Evolutionary conservation across 257 asterid genomes (phyloP).

Genomic region (Catharanthus roseus): DNA sequence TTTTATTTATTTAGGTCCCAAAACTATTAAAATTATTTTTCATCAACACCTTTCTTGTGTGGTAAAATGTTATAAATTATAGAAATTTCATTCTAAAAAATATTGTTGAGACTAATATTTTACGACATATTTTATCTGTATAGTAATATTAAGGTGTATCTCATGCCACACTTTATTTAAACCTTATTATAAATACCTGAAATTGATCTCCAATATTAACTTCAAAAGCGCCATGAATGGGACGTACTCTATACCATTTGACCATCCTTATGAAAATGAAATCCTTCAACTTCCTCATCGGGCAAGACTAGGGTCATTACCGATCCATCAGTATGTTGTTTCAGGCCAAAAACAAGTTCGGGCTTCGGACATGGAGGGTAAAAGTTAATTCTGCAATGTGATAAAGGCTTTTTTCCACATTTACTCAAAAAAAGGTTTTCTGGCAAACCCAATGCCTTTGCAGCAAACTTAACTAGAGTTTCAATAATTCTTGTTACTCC

Average conservation of each 20-base stretch:
- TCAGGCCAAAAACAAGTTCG: conserved; percentile 46
- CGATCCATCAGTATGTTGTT: conserved; percentile 56
- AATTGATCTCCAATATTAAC: conserved; percentile 54
- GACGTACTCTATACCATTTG: conserved; percentile 51
- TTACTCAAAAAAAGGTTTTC: conserved; percentile 36
- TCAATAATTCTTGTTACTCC: conserved; percentile 16
- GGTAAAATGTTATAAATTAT: no score
- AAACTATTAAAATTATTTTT: no score
- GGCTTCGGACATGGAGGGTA: conserved; percentile 59
- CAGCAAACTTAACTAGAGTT: conserved; percentile 31
- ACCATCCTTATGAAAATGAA: conserved; percentile 42
- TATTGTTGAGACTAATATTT: no score
- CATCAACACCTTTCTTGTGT: no score
- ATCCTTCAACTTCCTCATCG: conserved; percentile 51
- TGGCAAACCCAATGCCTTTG: conserved; percentile 34
- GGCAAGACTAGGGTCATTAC: conserved; percentile 47
- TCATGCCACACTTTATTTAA: no score
- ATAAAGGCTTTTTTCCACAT: conserved; percentile 29
- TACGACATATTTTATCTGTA: no score
- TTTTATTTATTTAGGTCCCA: no score
- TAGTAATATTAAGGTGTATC: no score
- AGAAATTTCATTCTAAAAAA: no score
- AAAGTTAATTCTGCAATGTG: conserved; percentile 43
- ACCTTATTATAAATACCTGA: conserved; percentile 36
- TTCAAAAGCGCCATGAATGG: conserved; percentile 37